These are phyloP conservation scores for Kazachstania taianensis DNA, from an alignment of 805 yeast genomes.

Conservation along the genomic window DNA sequence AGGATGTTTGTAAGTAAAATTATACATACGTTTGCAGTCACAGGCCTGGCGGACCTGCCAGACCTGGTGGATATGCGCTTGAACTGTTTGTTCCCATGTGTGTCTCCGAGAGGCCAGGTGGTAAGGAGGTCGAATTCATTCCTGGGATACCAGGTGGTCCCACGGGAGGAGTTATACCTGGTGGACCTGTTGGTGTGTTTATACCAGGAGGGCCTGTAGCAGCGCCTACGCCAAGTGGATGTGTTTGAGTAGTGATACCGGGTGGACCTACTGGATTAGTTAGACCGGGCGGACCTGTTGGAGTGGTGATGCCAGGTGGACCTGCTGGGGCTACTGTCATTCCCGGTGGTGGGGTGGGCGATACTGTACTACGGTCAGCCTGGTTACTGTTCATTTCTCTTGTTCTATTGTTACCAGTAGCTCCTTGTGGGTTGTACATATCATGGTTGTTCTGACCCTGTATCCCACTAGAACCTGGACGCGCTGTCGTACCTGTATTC, in stretches of 20 bases:
- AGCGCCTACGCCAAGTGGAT: too few species aligned
- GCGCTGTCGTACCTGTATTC: background rate
- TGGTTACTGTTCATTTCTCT: too few species aligned
- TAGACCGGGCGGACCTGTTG: slow-evolving; percentile 1
- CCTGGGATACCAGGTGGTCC: slow-evolving; percentile 1
- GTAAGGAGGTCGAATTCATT: background rate
- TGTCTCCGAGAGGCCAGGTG: slow-evolving; percentile 8
- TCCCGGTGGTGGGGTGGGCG: background rate
- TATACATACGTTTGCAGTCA: background rate
- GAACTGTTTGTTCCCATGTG: background rate
- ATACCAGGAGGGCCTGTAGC: slow-evolving; percentile 1
- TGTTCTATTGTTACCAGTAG: too few species aligned
- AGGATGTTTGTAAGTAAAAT: background rate
- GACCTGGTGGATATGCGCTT: slow-evolving; percentile 9
- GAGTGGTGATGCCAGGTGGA: too few species aligned
- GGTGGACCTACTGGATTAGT: background rate
- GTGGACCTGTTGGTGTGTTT: too few species aligned
- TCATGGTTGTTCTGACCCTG: too few species aligned
- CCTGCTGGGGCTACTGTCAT: background rate
- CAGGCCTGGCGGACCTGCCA: slow-evolving; percentile 11
- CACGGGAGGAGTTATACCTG: background rate
- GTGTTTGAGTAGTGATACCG: background rate
- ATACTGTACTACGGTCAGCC: too few species aligned
- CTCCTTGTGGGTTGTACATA: too few species aligned
- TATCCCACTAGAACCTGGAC: background rate